Base-by-base conservation (phyloP, 805 yeast species). In the Kazachstania kunashirensis region DNA sequence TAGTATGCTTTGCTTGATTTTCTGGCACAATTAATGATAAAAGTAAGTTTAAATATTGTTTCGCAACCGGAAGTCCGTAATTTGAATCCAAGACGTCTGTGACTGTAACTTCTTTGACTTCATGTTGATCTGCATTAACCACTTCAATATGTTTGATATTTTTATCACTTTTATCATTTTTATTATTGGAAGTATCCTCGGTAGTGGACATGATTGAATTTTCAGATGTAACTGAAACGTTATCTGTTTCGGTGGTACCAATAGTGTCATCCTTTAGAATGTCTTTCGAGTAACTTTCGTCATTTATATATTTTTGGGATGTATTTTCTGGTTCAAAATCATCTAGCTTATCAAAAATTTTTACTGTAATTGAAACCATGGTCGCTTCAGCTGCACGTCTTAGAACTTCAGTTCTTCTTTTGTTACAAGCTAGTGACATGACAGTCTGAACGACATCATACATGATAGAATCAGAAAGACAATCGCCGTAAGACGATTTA, bases 361-460 rank as follows among this genome's bases (percentile, higher is more conserved):
- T 68, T 27, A 77, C 70, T 0, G 94, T 78, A 32, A 86, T 78
- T 2, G 77, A 62, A 26, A 73, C 65, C 69, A 85, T 70, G 1
- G 94, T 72, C 64, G 81, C 71, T 52, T 88, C 96, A 0, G 97
- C 96, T 0, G 94, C 81, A 42, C 80, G 74, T 50, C 97, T 69
- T 40, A 92, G 68, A 6, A 88, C 84, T 48, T 89, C 97, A 41
- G 94, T 79, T 55, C 96, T 73, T 55, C 88, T 73, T 62, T 84
- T 84, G 56, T 92, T 94, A 52, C 94, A 84, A 2, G 96, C 95
- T 59, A 92, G 70, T 5, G 94, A 79, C 53, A 92, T 70, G 40
- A 95, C 84, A 0, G 96, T 88, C 50, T 89, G 95, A 20, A 88
- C 73, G 19, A 86, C 86, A 53, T 89, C 96, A 44, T 83, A 79